Evolutionary conservation across 2,329 filamentous ascomycete species (phyloP).

Genomic region (Hypoxylon sp.): DNA sequence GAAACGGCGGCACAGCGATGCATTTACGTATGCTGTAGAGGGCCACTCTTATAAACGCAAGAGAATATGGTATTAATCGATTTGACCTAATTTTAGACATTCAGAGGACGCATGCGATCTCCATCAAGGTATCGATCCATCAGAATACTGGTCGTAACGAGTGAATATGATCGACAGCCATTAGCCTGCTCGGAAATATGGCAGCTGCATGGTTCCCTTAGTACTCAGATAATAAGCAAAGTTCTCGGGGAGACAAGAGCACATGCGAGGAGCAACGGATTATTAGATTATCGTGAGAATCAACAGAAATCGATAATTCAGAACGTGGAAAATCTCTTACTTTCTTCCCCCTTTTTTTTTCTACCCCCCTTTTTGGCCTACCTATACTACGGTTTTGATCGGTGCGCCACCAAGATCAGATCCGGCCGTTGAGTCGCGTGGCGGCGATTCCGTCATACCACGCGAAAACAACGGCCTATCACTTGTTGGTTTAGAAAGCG

Average conservation of each 20-base stretch:
- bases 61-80: constrained; percentile 2
- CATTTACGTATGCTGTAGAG: constrained; percentile 18
- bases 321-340: no score
- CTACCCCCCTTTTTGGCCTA: no score
- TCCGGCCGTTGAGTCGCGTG: neutral
- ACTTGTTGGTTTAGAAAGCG: neutral
- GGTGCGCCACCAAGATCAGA: neutral
- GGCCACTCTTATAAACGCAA: constrained; percentile 11
- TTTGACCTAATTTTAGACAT: neutral
- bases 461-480: no score
- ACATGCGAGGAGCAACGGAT: neutral
- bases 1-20: constrained; percentile 12
- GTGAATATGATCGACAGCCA: neutral
- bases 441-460: neutral
- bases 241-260: no score
- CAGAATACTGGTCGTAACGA: neutral
- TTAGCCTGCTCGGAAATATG: neutral
- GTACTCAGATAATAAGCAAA: no score
- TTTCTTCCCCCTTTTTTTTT: no score
- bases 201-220: no score
- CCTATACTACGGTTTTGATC: neutral
- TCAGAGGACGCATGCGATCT: neutral
- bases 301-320: neutral
- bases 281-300: neutral
- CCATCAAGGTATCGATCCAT: neutral